phyloP scores from a whole-genome alignment of 371 early-diverging fungal species.

The Dichotomocladium elegans region DNA sequence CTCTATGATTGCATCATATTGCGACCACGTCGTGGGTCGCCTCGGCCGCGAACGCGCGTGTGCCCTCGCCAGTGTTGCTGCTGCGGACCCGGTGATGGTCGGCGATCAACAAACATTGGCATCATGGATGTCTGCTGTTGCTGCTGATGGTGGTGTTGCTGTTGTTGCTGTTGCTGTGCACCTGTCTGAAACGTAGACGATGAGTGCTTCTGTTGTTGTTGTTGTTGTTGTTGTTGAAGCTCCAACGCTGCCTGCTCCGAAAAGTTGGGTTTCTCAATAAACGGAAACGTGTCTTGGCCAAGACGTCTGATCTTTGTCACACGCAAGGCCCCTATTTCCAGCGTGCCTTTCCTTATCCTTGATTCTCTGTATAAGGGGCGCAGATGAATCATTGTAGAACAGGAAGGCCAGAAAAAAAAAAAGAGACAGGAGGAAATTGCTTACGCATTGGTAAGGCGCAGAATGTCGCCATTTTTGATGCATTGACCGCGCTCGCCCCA shows the following conservation, averaged over 20 bases:
- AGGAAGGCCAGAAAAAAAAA: too few species aligned
- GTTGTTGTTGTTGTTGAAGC: conserved; percentile 5
- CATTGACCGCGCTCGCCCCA: conserved; percentile 48
- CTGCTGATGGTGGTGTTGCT: background rate
- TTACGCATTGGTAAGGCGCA: conserved; percentile 51
- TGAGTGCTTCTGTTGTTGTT: background rate
- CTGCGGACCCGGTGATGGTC: background rate
- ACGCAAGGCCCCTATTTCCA: conserved; percentile 11
- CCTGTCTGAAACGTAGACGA: background rate
- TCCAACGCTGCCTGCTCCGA: conserved; percentile 13
- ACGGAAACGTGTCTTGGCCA: conserved; percentile 36
- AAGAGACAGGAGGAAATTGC: too few species aligned
- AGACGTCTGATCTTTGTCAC: conserved; percentile 21
- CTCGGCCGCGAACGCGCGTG: conserved; percentile 1
- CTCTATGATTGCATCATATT: too few species aligned
- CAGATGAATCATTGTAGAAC: background rate
- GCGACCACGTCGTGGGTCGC: too few species aligned
- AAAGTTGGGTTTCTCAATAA: conserved; percentile 34
- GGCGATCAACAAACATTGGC: background rate
- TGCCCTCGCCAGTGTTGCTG: background rate
- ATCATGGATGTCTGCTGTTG: background rate
- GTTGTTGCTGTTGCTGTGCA: background rate
- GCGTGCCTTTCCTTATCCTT: conserved; percentile 19
- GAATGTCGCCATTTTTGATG: conserved; percentile 52
- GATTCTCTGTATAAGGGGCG: conserved; percentile 10